These are phyloP conservation scores for Talaromyces marneffei DNA, from an alignment of 2,329 filamentous ascomycete genomes.

Conservation along the genomic window DNA sequence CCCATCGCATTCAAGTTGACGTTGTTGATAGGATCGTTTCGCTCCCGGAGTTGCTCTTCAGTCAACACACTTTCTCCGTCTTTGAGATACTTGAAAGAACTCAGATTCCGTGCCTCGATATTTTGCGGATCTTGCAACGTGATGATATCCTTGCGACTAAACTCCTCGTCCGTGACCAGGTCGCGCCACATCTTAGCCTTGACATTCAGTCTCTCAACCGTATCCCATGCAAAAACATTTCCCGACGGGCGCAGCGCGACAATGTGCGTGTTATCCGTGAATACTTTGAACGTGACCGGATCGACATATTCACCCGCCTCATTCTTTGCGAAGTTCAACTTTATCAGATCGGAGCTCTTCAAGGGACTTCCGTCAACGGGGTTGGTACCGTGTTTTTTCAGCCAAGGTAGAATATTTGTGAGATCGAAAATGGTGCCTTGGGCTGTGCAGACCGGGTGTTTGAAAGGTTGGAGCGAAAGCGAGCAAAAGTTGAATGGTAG, in stretches of 20 bases:
- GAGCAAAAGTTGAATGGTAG: conserved; percentile 98
- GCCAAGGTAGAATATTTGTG: conserved; percentile 88
- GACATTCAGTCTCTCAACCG: conserved; percentile 88
- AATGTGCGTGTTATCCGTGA: conserved; percentile 97
- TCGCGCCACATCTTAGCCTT: conserved; percentile 96
- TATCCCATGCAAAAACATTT: conserved; percentile 96
- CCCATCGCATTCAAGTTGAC: conserved; percentile 79
- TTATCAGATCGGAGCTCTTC: conserved; percentile 75
- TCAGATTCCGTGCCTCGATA: conserved; percentile 72
- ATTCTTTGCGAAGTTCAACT: conserved; percentile 87
- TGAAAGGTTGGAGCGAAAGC: conserved; percentile 89
- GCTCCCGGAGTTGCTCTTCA: conserved; percentile 63
- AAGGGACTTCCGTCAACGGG: conserved; percentile 78
- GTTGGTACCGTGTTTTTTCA: conserved; percentile 89
- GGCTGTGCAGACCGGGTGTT: conserved; percentile 84
- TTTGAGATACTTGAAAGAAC: conserved; percentile 80
- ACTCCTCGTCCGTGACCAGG: conserved; percentile 78
- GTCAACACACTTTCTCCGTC: conserved; percentile 69
- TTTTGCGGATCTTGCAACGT: conserved; percentile 95
- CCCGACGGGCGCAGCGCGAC: conserved; percentile 80
- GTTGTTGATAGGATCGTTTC: conserved; percentile 51
- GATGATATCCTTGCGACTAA: conserved; percentile 85
- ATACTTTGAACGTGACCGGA: conserved; percentile 93
- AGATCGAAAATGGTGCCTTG: conserved; percentile 90
- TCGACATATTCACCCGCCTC: conserved; percentile 88